Evolutionary conservation across 768 basidiomycete genomes (phyloP).

Genomic region (Mycena galericulata): DNA sequence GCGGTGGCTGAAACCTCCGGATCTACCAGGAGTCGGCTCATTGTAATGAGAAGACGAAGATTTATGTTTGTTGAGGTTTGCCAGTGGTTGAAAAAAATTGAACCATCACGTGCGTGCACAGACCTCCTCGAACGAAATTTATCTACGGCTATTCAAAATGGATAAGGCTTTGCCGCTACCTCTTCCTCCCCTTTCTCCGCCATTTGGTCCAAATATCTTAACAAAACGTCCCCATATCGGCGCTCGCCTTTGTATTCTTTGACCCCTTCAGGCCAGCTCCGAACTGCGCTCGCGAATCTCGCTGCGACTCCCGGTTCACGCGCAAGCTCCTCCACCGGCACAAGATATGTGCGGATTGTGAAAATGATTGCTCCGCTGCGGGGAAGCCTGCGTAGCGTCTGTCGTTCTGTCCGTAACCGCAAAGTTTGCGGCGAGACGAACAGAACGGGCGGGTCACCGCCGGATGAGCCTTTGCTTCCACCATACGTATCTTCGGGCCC

Average conservation of each 20-base stretch:
- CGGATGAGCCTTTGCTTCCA: conserved; percentile 36
- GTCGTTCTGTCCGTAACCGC: conserved; percentile 72
- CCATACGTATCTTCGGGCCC: conserved; percentile 64
- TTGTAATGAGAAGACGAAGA: neutral
- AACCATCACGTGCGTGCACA: neutral
- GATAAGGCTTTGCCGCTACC: conserved; percentile 23
- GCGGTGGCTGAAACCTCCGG: neutral
- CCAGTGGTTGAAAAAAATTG: neutral
- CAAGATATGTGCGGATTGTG: conserved; percentile 75
- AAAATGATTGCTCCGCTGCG: conserved; percentile 75
- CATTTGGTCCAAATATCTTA: conserved; percentile 53
- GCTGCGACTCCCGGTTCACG: conserved; percentile 70
- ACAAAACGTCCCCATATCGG: conserved; percentile 47
- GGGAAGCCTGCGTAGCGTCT: conserved; percentile 74
- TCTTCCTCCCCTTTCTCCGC: conserved; percentile 4
- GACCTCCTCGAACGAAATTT: neutral
- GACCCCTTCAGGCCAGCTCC: conserved; percentile 76
- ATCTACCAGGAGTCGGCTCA: neutral
- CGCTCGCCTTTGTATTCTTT: conserved; percentile 57
- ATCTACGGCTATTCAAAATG: conserved; percentile 4
- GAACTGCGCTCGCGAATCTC: conserved; percentile 71
- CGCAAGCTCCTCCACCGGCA: conserved; percentile 62
- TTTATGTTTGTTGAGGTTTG: neutral
- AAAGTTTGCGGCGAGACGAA: conserved; percentile 56
- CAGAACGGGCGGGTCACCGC: conserved; percentile 33